Evolutionary conservation across 2,329 filamentous ascomycete genomes (phyloP).

Genomic region (Trichoderma gracile): DNA sequence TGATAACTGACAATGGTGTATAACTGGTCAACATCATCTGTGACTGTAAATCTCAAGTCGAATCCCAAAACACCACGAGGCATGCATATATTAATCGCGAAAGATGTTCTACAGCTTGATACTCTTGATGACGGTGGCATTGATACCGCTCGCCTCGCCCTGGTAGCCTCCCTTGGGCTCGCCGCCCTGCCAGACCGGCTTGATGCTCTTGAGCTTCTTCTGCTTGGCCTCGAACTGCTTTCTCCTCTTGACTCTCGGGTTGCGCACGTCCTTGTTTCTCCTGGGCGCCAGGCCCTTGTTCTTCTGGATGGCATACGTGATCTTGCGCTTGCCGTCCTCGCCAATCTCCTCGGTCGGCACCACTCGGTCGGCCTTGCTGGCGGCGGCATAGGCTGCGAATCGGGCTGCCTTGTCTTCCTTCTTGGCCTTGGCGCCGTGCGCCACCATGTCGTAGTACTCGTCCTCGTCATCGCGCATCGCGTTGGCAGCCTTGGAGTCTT

Average conservation of each 20-base stretch:
- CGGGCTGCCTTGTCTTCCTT: constrained; percentile 68
- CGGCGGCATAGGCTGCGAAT: constrained; percentile 57
- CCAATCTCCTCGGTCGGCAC: constrained; percentile 70
- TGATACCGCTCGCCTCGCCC: constrained; percentile 94
- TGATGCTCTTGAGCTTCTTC: constrained; percentile 92
- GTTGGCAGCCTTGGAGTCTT: constrained; percentile 57
- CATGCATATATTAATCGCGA: constrained; percentile 4
- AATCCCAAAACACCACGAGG: background rate
- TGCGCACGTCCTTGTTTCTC: constrained; percentile 90
- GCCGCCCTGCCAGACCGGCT: constrained; percentile 81
- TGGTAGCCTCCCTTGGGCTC: constrained; percentile 83
- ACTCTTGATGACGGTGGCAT: constrained; percentile 89
- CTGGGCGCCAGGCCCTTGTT: constrained; percentile 92
- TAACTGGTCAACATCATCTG: too few relatives aligned
- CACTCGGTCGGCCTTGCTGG: constrained; percentile 63
- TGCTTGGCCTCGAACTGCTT: constrained; percentile 95
- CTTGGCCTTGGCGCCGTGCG: constrained; percentile 68
- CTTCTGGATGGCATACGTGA: constrained; percentile 92
- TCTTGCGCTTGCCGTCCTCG: constrained; percentile 84
- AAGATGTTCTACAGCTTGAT: constrained; percentile 71
- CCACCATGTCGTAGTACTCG: constrained; percentile 89
- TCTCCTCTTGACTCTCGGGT: constrained; percentile 96
- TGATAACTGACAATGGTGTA: background rate
- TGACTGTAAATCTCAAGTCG: background rate
- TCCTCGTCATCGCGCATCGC: constrained; percentile 61